Evolutionary conservation across 371 early-diverging fungal genomes (phyloP).

Genomic region (Batkoa obscura): DNA sequence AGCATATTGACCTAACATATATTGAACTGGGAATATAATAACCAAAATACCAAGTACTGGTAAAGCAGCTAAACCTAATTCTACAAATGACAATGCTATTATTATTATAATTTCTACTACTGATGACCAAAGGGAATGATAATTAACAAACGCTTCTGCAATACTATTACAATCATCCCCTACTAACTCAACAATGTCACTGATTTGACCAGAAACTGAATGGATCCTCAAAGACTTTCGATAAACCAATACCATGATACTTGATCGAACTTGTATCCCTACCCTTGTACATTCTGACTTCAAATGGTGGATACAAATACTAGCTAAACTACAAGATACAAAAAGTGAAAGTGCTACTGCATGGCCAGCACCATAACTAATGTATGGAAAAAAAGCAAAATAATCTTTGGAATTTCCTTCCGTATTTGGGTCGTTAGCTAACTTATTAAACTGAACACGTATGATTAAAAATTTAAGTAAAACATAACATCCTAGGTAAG

Average conservation of each 20-base stretch:
- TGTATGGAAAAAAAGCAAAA: neutral
- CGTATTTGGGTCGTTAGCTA: too few species aligned
- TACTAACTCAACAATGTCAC: constrained; percentile 29
- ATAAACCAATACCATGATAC: constrained; percentile 43
- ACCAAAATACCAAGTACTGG: constrained; percentile 31
- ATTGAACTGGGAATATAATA: constrained; percentile 40
- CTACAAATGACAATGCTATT: constrained; percentile 22
- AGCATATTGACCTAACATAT: constrained; percentile 24
- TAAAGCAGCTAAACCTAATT: constrained; percentile 26
- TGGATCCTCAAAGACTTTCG: constrained; percentile 37
- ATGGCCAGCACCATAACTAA: constrained; percentile 17
- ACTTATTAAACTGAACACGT: constrained; percentile 4
- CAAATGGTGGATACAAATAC: constrained; percentile 34
- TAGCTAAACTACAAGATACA: constrained; percentile 13
- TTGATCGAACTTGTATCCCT: constrained; percentile 37
- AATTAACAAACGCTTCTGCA: constrained; percentile 40
- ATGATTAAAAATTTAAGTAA: constrained; percentile 19
- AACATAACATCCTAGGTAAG: constrained; percentile 25
- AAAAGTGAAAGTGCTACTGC: constrained; percentile 22
- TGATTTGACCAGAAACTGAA: constrained; percentile 30
- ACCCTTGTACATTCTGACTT: constrained; percentile 27
- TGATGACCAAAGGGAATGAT: constrained; percentile 50
- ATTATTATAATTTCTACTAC: constrained; percentile 26
- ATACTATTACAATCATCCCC: constrained; percentile 32
- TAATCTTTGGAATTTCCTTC: neutral